Evolutionary conservation across 495 filamentous ascomycete genomes (phyloP), one percentile per base, ranked within the genome.

Genomic region (Xylaria palmicola): DNA sequence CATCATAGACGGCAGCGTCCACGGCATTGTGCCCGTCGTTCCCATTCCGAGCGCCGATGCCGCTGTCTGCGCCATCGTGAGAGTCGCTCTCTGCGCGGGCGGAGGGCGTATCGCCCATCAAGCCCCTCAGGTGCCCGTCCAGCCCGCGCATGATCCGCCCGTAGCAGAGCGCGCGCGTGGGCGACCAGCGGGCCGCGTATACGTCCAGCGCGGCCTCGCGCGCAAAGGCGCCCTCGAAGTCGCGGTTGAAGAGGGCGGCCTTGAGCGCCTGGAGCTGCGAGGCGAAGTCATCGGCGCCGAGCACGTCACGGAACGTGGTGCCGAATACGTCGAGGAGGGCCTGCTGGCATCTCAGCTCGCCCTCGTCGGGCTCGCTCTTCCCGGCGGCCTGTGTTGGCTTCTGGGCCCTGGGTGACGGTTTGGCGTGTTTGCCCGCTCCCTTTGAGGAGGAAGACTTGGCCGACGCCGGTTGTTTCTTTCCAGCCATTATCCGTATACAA

Each of bases 151-250:
- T 80, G 4, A 96, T 68, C 6, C 84, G 77, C 32, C 82, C 72
- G 75, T 97, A 98, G 60, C 88, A 91, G 26, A 97, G 76, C 3
- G 91, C 90, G 40, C 94, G 74, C 34, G 86, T 83, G 10, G 93
- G 87, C 70, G 90, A 95, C 90, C 91, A 98, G 55, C 94, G 79
- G 60, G 90, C 80, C 4, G 90, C 89, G 77, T 98, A 98, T 5
- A 88, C 91, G 40, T 86, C 79, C 19, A 95, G 78, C 39, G 86
- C 77, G 44, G 86, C 85, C 37, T 85, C 77, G 30, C 72, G 70
- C 0, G 86, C 89, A 72, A 98, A 98, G 0, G 93, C 93, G 6
- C 76, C 75, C 29, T 80, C 76, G 72, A 96, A 98, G 68, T 97
- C 89, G 20, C 94, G 82, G 63, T 90, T 86, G 69, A 88, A 97